Evolutionary conservation across 2,329 filamentous ascomycete genomes (phyloP), one percentile per base, ranked within the genome.

Genomic region (Trichoderma atroviride): DNA sequence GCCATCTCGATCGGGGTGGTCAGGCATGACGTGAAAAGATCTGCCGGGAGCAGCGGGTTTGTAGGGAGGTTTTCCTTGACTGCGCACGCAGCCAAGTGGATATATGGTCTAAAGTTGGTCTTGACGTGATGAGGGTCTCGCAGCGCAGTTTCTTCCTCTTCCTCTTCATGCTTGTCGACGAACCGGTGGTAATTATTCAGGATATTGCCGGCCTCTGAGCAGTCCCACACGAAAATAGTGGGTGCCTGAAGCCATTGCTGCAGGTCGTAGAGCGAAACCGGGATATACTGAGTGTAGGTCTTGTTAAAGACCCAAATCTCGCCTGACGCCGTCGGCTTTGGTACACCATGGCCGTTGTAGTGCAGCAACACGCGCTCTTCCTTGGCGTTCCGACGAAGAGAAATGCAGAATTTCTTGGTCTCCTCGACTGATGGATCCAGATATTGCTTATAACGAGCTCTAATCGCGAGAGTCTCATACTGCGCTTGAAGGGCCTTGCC

Each of bases 241-340:
- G 96, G 96, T 0, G 94, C 95, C 71, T 95, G 94, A 9, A 99
- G 88, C 96, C 96, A 99, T 70, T 92, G 91, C 80, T 98, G 95
- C 56, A 99, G 83, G 77, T 99, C 96, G 76, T 97, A 97, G 10
- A 99, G 83, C 0, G 95, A 97, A 55, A 99, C 92, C 0, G 96
- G 96, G 53, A 99, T 99, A 78, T 99, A 99, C 80, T 99, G 96
- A 0, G 96, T 99, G 78, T 97, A 99, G 74, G 93, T 98, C 75
- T 96, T 95, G 81, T 99, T 99, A 80, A 99, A 99, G 5, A 98
- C 96, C 96, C 96, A 99, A 24, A 99, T 97, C 79, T 99, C 96
- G 16, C 96, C 96, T 5, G 95, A 97, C 3, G 92, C 89, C 0
- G 96, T 99, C 3, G 96, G 96, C 76, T 97, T 93, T 1, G 96